Evolutionary conservation across 169 alveolate species (phyloP).

Genomic region (Eimeria tenella): DNA sequence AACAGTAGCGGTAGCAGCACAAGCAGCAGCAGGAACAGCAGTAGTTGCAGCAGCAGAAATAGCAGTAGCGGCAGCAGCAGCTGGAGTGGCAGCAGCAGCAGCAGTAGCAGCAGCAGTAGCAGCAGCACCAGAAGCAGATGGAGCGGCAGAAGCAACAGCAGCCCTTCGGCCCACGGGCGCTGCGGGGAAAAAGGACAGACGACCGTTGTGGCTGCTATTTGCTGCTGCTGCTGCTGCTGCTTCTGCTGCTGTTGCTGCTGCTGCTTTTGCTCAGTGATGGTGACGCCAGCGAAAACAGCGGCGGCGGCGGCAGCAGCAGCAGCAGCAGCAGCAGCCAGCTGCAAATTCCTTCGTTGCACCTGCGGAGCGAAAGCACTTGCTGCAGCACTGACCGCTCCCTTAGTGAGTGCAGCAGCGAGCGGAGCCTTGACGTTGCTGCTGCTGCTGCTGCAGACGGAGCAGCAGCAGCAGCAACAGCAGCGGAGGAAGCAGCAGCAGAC

Average conservation of each 20-base stretch:
- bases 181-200: too few relatives aligned
- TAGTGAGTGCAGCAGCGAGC: constrained; percentile 19
- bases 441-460: neutral
- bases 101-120: neutral
- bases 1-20: too few relatives aligned
- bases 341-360: constrained; percentile 6
- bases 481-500: neutral
- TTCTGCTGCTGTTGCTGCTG: constrained; percentile 1
- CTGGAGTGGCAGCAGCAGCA: too few relatives aligned
- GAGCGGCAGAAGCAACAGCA: constrained; percentile 5
- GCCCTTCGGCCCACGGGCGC: too few relatives aligned
- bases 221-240: neutral
- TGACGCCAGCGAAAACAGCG: neutral
- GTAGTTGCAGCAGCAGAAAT: too few relatives aligned
- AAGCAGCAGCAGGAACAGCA: too few relatives aligned
- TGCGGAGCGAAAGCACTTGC: constrained; percentile 40
- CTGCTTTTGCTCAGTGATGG: neutral
- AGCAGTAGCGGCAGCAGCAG: too few relatives aligned
- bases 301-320: constrained; percentile 19
- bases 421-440: neutral
- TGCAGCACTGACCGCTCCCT: constrained; percentile 30
- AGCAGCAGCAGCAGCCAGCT: constrained; percentile 38
- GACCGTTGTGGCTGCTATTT: neutral
- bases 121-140: too few relatives aligned
- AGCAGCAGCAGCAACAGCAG: neutral